Conservation (phyloP, 148 eudicot genomes). For the Rhododendron kiyosumense region DNA sequence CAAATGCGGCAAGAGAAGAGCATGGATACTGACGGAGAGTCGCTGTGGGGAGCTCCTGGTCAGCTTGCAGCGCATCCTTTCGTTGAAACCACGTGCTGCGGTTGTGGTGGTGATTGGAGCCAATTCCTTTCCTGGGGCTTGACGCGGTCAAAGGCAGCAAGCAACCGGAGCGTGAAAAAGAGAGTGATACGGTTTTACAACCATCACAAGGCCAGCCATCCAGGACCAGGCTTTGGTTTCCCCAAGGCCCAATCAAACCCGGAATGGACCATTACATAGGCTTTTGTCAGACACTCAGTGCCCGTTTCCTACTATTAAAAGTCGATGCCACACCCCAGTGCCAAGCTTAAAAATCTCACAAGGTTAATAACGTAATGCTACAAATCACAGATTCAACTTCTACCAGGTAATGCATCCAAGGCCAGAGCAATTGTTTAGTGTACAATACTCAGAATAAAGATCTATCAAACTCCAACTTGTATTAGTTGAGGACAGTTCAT, state of each 20-base stretch:
- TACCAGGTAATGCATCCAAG: neutral
- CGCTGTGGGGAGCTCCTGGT: no score
- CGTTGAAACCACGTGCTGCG: no score
- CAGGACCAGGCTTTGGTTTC: neutral
- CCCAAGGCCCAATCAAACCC: neutral
- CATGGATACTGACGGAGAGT: no score
- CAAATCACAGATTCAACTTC: neutral
- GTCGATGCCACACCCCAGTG: neutral
- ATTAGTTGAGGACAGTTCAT: neutral
- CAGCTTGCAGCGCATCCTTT: no score
- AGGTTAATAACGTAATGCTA: neutral
- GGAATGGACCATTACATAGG: neutral
- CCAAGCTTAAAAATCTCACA: neutral
- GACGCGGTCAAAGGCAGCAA: no score
- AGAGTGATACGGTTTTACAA: no score
- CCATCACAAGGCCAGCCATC: no score
- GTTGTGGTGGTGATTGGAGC: no score
- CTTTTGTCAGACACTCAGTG: neutral
- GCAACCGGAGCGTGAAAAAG: no score
- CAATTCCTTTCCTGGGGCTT: no score
- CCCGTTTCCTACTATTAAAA: neutral
- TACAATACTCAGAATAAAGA: neutral
- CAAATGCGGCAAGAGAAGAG: no score
- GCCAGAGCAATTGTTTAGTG: neutral
- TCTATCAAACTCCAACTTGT: neutral